phyloP scores from a whole-genome alignment of 169 alveolate species.

The Eimeria acervulina region DNA sequence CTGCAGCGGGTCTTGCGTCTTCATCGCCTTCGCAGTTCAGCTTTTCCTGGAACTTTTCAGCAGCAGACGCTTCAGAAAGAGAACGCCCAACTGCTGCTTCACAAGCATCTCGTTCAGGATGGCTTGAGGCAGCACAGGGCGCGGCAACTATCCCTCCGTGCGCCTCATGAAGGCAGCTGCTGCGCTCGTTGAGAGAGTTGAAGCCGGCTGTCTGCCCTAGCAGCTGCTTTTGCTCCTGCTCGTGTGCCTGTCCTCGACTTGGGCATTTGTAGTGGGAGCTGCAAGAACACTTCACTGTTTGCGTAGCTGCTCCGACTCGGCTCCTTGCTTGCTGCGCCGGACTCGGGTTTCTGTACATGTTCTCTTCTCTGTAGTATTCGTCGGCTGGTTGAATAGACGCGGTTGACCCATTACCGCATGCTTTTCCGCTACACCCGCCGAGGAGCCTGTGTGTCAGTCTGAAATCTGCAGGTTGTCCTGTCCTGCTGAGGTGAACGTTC shows the following conservation, averaged over 20 bases:
- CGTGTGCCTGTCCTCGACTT: not conserved
- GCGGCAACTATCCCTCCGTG: not conserved
- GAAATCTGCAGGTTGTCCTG: not conserved
- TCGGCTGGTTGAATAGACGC: not conserved
- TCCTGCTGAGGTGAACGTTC: not conserved
- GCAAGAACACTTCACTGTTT: slow-evolving; percentile 13
- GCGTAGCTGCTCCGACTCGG: not conserved
- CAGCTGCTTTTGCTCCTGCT: not conserved
- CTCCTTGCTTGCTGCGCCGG: not conserved
- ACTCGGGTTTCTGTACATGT: not conserved
- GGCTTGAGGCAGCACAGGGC: not conserved
- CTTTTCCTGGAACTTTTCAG: not conserved
- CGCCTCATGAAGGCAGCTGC: not conserved
- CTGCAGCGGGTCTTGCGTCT: not conserved
- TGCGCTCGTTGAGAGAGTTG: not conserved
- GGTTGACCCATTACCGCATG: not conserved
- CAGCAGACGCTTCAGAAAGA: not conserved
- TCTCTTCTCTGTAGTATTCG: not conserved
- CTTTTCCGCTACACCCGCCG: not conserved
- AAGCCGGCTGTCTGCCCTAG: not conserved
- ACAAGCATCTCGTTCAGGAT: not conserved
- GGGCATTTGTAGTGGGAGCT: not conserved
- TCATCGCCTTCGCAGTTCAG: not conserved
- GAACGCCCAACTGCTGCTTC: not conserved
- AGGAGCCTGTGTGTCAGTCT: not conserved